Percentiles rank a stretch among this genome's conserved stretches.
phyloP scores from a whole-genome alignment of 768 basidiomycete species.

The Termitomyces sp. region DNA sequence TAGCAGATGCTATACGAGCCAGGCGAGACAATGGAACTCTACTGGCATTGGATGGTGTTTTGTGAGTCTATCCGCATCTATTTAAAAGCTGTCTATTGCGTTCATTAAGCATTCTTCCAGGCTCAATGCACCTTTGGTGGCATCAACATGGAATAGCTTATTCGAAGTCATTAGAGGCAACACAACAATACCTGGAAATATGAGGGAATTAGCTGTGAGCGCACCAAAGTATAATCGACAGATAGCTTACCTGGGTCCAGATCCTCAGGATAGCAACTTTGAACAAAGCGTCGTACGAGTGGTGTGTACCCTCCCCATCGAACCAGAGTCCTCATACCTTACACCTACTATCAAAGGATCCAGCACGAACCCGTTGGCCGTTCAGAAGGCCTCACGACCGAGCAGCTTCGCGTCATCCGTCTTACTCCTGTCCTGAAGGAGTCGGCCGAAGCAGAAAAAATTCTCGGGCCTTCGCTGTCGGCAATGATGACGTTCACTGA shows the following conservation, averaged over 20 bases:
- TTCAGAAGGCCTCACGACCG: constrained; percentile 25
- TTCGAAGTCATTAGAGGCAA: constrained; percentile 27
- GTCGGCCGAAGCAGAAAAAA: constrained; percentile 5
- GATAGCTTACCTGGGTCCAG: constrained; percentile 6
- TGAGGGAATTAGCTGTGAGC: constrained; percentile 34
- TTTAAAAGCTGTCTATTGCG: not conserved
- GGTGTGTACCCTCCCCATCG: constrained; percentile 11
- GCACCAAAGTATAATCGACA: too few relatives aligned
- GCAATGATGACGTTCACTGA: constrained; percentile 25
- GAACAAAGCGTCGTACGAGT: constrained; percentile 26
- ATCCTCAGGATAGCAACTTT: constrained; percentile 25
- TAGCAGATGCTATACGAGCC: constrained; percentile 33
- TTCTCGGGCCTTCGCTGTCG: constrained; percentile 20
- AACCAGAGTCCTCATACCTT: not conserved
- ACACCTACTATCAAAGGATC: constrained; percentile 15
- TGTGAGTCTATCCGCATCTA: constrained; percentile 19
- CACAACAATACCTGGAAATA: constrained; percentile 23
- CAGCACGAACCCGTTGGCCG: constrained; percentile 30
- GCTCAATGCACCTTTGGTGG: constrained; percentile 25
- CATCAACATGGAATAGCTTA: constrained; percentile 29
- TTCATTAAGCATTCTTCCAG: constrained; percentile 6
- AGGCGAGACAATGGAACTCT: constrained; percentile 30
- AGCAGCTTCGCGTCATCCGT: constrained; percentile 23
- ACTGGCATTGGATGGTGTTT: constrained; percentile 33
- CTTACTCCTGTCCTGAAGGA: constrained; percentile 15